These are phyloP conservation scores for Xylariaceae sp. DNA, from an alignment of 2,329 filamentous ascomycete species.

Conservation along the genomic window DNA sequence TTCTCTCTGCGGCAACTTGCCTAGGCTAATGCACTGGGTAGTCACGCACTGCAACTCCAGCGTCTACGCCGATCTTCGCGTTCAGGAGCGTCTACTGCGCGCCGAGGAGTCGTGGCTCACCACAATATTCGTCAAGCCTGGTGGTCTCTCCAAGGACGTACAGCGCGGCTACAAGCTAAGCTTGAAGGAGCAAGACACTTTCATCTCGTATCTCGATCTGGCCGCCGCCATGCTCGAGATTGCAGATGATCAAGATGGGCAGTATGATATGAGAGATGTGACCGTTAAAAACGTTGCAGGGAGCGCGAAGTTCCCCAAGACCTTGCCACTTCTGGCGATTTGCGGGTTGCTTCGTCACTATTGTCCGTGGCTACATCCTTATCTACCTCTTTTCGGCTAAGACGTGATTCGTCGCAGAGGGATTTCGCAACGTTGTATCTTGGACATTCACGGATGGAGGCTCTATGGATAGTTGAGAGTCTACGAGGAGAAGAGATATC, in stretches of 20 bases:
- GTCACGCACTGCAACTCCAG: conserved; percentile 31
- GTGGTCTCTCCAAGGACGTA: conserved; percentile 33
- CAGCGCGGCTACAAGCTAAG: conserved; percentile 39
- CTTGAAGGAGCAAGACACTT: conserved; percentile 34
- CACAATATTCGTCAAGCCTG: conserved; percentile 41
- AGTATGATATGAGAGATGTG: conserved; percentile 25
- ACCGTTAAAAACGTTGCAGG: conserved; percentile 27
- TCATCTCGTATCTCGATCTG: conserved; percentile 41
- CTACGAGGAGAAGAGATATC: background rate
- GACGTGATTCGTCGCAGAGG: background rate
- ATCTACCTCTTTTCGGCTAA: conserved; percentile 24
- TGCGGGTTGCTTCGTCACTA: conserved; percentile 31
- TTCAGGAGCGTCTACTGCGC: conserved; percentile 35
- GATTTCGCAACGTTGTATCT: background rate
- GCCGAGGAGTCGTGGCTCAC: conserved; percentile 34
- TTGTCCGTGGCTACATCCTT: conserved; percentile 32
- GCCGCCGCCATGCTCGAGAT: conserved; percentile 47
- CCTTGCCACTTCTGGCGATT: conserved; percentile 31
- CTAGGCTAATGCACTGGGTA: conserved; percentile 26
- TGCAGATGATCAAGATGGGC: conserved; percentile 31
- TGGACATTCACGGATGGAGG: background rate
- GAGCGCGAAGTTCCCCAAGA: conserved; percentile 31
- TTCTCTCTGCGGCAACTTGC: conserved; percentile 30
- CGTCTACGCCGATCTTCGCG: conserved; percentile 36
- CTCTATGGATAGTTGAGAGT: background rate